These are phyloP conservation scores for Paracamarosporium sp. DNA, from an alignment of 2,329 filamentous ascomycete species.

Conservation along the genomic window DNA sequence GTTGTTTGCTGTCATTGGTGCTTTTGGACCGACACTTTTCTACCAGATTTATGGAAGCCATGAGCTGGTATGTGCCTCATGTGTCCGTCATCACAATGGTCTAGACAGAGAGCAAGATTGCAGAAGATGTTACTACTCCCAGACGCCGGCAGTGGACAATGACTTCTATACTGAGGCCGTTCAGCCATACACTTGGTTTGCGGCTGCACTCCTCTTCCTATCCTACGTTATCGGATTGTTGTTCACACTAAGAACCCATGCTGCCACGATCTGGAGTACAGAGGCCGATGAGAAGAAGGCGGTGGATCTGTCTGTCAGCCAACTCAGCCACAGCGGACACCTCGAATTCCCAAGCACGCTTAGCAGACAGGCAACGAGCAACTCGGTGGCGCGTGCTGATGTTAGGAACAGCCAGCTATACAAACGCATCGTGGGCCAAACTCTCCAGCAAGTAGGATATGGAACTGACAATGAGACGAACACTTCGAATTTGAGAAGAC, in stretches of 20 bases:
- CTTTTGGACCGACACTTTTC: constrained; percentile 94
- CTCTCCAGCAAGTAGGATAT: constrained; percentile 81
- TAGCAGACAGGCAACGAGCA: constrained; percentile 34
- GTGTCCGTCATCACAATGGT: constrained; percentile 60
- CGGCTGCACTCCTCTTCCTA: constrained; percentile 83
- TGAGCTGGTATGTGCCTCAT: constrained; percentile 82
- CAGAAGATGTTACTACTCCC: constrained; percentile 91
- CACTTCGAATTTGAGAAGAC: constrained; percentile 46
- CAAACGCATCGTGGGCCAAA: constrained; percentile 91
- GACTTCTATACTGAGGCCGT: constrained; percentile 91
- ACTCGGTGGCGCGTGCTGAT: constrained; percentile 55
- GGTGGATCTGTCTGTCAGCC: constrained; percentile 45
- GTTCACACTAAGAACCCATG: constrained; percentile 95
- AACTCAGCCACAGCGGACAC: constrained; percentile 38
- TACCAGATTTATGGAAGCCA: constrained; percentile 99
- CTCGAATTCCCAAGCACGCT: constrained; percentile 39
- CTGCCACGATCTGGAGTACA: constrained; percentile 94
- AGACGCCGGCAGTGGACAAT: constrained; percentile 82
- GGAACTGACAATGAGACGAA: constrained; percentile 58
- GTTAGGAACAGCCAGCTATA: constrained; percentile 90
- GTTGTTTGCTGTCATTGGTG: constrained; percentile 91
- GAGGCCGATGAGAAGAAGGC: constrained; percentile 65
- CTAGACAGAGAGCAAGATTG: constrained; percentile 71
- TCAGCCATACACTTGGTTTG: constrained; percentile 90
- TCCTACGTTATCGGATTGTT: constrained; percentile 93